A percentile compares a stretch with the other conserved stretches of the same genome.
These are phyloP conservation scores for Prunella vulgaris DNA, from an alignment of 257 asterid genomes.

Conservation along the genomic window DNA sequence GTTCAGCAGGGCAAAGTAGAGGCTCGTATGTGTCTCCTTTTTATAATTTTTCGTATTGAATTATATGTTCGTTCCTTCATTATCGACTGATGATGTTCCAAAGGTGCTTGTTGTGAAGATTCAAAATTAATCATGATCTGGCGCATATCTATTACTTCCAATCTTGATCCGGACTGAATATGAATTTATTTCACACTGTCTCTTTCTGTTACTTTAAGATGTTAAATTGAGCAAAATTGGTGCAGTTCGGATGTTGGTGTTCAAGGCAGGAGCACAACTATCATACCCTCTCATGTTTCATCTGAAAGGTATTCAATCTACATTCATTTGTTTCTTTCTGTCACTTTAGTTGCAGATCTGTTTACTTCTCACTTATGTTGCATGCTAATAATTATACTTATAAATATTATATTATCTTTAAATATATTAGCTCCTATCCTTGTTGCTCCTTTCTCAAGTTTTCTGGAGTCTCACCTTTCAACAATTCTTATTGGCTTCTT, in stretches of 20 bases:
- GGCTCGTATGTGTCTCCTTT: constrained; percentile 42
- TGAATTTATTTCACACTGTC: neutral
- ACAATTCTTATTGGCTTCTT: neutral
- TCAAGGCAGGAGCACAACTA: constrained; percentile 52
- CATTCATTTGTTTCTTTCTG: constrained; percentile 17
- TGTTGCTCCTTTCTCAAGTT: constrained; percentile 2
- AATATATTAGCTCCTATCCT: neutral
- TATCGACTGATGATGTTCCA: neutral
- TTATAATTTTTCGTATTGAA: neutral
- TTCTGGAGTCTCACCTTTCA: neutral
- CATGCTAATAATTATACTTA: neutral
- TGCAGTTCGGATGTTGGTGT: constrained; percentile 60
- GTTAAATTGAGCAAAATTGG: constrained; percentile 11
- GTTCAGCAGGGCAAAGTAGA: constrained; percentile 56
- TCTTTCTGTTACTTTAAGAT: constrained; percentile 7
- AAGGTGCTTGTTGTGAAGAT: neutral
- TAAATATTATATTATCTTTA: constrained; percentile 1
- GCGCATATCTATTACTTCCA: constrained; percentile 1
- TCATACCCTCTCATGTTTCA: constrained; percentile 46
- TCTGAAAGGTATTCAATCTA: constrained; percentile 61
- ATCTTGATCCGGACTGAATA: neutral
- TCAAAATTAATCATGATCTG: neutral
- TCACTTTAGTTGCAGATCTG: neutral
- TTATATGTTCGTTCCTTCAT: neutral
- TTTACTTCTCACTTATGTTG: neutral